Conservation (phyloP, 768 basidiomycete genomes). For the Tylopilus felleus region DNA sequence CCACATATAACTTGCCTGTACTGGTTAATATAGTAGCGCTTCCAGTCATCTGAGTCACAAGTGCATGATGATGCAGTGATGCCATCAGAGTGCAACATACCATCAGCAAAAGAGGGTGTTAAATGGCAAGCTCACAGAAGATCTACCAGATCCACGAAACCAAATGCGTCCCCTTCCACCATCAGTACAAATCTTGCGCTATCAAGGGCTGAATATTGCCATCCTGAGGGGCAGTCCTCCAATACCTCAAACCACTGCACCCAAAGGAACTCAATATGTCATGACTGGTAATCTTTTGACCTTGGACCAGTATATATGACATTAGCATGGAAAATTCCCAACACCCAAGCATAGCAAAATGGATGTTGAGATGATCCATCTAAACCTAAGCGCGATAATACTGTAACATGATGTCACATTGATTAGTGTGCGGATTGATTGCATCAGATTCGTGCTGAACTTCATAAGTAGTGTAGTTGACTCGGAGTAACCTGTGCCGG, state of each 20-base stretch:
- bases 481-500: too few species aligned
- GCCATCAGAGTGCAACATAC: neutral
- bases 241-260: neutral
- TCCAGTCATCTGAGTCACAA: neutral
- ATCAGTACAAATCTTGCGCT: neutral
- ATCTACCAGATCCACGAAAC: neutral
- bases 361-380: too few species aligned
- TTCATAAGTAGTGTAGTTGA: too few species aligned
- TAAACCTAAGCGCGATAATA: too few species aligned
- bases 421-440: too few species aligned
- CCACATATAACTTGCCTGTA: too few species aligned
- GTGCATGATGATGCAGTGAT: neutral
- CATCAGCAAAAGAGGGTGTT: neutral
- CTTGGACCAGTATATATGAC: neutral
- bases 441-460: too few species aligned
- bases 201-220: neutral
- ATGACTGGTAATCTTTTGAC: neutral
- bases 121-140: neutral
- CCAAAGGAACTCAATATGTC: neutral
- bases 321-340: neutral
- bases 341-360: neutral
- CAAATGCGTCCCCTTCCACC: neutral
- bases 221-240: neutral
- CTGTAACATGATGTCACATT: too few species aligned
- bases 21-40: neutral